A percentile compares a stretch with the other conserved stretches of the same genome.
phyloP scores from a whole-genome alignment of 2,329 filamentous ascomycete genomes.

The Parasarocladium wereldwijsianum region DNA sequence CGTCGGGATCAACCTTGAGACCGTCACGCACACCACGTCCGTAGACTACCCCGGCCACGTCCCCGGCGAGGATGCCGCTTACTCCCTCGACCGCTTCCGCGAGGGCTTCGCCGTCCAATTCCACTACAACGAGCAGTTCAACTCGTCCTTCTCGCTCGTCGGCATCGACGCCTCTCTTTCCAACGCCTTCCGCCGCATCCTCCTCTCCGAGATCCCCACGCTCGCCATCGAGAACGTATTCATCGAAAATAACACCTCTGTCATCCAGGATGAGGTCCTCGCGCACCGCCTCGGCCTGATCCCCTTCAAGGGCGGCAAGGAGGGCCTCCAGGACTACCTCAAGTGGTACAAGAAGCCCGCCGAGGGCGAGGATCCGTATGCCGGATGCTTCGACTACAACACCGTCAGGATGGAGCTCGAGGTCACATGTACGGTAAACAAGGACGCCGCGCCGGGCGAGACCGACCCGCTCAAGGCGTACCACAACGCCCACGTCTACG shows the following conservation, averaged over 20 bases:
- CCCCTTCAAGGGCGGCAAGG: slow-evolving; percentile 66
- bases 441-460: slow-evolving; percentile 54
- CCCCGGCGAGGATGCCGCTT: slow-evolving; percentile 73
- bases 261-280: slow-evolving; percentile 95
- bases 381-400: slow-evolving; percentile 63
- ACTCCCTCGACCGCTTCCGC: slow-evolving; percentile 61
- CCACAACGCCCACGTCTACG: slow-evolving; percentile 72
- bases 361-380: slow-evolving; percentile 44
- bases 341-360: slow-evolving; percentile 64
- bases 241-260: slow-evolving; percentile 90
- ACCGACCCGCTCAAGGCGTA: slow-evolving; percentile 75
- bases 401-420: slow-evolving; percentile 68
- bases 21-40: slow-evolving; percentile 74
- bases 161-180: slow-evolving; percentile 86
- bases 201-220: slow-evolving; percentile 87
- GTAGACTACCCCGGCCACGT: slow-evolving; percentile 88
- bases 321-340: slow-evolving; percentile 64
- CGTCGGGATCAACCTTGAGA: slow-evolving; percentile 78
- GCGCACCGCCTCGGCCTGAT: slow-evolving; percentile 81
- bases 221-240: slow-evolving; percentile 90
- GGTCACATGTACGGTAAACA: slow-evolving; percentile 67
- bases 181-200: slow-evolving; percentile 93
- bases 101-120: slow-evolving; percentile 61
- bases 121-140: slow-evolving; percentile 64
- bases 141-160: slow-evolving; percentile 80